Evolutionary conservation across 768 basidiomycete species (phyloP).

Genomic region (Polyporus arcularius): DNA sequence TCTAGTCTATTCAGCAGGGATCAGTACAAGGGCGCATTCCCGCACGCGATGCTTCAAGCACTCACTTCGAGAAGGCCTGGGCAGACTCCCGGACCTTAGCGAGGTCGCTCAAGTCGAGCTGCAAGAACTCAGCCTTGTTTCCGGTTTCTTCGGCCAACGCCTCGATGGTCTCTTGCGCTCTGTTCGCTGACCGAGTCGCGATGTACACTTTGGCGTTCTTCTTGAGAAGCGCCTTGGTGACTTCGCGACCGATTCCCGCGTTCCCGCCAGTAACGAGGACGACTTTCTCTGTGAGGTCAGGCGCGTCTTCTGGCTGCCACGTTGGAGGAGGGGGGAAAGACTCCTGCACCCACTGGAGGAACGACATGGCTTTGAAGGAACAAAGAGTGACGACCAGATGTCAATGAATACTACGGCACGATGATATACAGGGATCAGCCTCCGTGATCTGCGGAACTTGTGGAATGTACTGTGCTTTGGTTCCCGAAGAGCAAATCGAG

Average conservation of each 20-base stretch:
- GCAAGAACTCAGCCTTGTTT: slow-evolving; percentile 39
- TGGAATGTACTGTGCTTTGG: no score
- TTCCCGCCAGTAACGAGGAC: slow-evolving; percentile 39
- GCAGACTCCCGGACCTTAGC: slow-evolving; percentile 36
- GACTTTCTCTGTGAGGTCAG: slow-evolving; percentile 42
- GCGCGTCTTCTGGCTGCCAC: slow-evolving; percentile 48
- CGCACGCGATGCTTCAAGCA: neutral
- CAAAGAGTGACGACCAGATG: no score
- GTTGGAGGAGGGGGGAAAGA: slow-evolving; percentile 40
- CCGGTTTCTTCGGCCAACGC: slow-evolving; percentile 48
- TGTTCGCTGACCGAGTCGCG: slow-evolving; percentile 46
- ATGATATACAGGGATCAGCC: no score
- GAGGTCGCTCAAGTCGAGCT: slow-evolving; percentile 44
- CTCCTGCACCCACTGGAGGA: neutral
- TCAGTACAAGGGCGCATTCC: neutral
- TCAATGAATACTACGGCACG: no score
- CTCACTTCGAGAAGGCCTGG: slow-evolving; percentile 37
- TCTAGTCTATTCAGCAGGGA: slow-evolving; percentile 37
- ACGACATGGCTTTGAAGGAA: no score
- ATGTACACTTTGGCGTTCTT: slow-evolving; percentile 69
- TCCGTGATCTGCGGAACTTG: no score
- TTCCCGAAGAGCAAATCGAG: no score
- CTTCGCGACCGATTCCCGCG: slow-evolving; percentile 59
- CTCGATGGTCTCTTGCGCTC: slow-evolving; percentile 47
- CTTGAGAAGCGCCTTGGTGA: slow-evolving; percentile 50